A percentile compares a stretch with the other conserved stretches of the same genome.
Conservation (phyloP, 208 protist genomes). For the Leishmania mexicana region DNA sequence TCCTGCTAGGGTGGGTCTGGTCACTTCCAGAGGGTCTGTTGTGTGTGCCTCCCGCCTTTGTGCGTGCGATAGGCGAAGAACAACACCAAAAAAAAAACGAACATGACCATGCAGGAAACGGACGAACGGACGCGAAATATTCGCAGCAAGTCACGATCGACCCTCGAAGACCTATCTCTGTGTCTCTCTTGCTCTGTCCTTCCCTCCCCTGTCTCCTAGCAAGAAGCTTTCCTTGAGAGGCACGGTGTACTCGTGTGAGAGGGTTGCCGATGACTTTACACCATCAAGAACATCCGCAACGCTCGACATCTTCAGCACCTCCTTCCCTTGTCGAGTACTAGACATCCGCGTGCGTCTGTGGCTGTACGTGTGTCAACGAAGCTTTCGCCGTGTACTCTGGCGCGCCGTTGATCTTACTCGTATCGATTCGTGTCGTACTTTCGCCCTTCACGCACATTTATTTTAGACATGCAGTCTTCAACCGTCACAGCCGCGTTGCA, state of each 20-base stretch:
- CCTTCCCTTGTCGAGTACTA: background rate
- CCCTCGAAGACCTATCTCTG: background rate
- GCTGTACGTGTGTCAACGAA: background rate
- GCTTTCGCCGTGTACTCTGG: background rate
- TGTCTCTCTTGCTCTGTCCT: background rate
- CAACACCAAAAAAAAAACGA: no score
- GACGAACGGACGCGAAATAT: no score
- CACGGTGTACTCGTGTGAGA: background rate
- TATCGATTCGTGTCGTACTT: background rate
- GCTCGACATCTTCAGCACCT: background rate
- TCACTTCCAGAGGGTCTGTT: background rate
- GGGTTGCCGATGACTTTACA: background rate
- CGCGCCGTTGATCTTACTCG: background rate
- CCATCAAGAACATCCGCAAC: background rate
- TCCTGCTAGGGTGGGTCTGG: background rate
- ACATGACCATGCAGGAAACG: no score
- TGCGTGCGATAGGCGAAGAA: background rate
- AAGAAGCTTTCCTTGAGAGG: background rate
- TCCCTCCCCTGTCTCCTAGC: no score
- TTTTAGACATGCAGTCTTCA: background rate
- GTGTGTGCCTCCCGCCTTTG: background rate
- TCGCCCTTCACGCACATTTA: no score
- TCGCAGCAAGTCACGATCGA: background rate
- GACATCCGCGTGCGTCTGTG: background rate
- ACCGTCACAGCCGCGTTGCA: constrained; percentile 32